Evolutionary conservation across 179 eudicot genomes (phyloP).

Genomic region (Beta macrorhiza): DNA sequence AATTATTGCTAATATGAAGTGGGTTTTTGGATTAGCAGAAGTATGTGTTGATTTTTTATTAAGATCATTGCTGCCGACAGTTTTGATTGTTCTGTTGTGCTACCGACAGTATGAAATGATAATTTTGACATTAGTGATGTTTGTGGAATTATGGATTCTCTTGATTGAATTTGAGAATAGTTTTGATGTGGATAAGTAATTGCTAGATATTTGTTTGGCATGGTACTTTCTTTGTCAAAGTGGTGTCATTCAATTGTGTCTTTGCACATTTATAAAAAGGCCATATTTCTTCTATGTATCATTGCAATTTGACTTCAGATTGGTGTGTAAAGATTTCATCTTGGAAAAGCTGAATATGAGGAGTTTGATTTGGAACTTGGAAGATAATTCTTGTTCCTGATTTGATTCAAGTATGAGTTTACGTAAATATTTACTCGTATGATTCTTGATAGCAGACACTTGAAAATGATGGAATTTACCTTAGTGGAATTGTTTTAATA

Average conservation of each 20-base stretch:
- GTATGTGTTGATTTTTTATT: conserved; percentile 6
- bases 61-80: conserved; percentile 26
- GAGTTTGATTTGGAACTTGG: no score
- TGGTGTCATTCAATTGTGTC: not conserved
- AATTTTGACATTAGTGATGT: not conserved
- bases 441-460: not conserved
- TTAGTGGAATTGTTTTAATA: not conserved
- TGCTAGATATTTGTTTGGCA: not conserved
- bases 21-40: conserved; percentile 17
- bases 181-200: not conserved
- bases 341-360: not conserved
- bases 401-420: not conserved
- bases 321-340: not conserved
- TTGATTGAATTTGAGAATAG: not conserved
- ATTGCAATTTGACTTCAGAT: not conserved
- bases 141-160: not conserved
- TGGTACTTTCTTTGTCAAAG: no score
- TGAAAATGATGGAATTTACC: not conserved
- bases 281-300: not conserved
- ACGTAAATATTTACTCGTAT: not conserved
- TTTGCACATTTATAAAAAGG: not conserved
- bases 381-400: not conserved
- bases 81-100: conserved; percentile 10
- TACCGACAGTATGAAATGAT: conserved; percentile 15
- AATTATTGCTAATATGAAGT: not conserved